Percentiles rank a stretch among this genome's conserved stretches.
Evolutionary conservation across 2,329 filamentous ascomycete species (phyloP).

Genomic region (Cladophialophora psammophila): DNA sequence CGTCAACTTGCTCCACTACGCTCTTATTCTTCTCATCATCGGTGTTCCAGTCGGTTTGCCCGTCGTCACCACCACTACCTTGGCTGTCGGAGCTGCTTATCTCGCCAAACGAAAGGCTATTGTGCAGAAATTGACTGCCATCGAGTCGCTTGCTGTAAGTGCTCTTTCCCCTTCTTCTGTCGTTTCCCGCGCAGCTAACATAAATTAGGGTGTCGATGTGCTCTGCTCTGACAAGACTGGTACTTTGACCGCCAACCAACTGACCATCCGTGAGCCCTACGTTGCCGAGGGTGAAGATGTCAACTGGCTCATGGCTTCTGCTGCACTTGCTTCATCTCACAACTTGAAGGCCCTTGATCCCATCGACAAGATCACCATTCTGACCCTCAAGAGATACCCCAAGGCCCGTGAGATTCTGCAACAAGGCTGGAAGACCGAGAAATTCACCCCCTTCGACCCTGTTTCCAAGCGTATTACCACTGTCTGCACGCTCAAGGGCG

Average conservation of each 20-base stretch:
- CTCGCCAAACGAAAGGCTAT: conserved; percentile 80
- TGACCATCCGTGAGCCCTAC: conserved; percentile 78
- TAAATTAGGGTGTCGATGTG: conserved; percentile 68
- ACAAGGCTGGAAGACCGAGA: conserved; percentile 77
- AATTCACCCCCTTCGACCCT: conserved; percentile 79
- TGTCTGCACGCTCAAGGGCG: conserved; percentile 71
- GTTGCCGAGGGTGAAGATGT: conserved; percentile 78
- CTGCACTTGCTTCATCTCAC: conserved; percentile 77
- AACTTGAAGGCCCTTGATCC: conserved; percentile 80
- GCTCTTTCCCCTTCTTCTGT: neutral
- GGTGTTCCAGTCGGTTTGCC: conserved; percentile 82
- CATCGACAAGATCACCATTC: conserved; percentile 80
- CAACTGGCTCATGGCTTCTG: conserved; percentile 86
- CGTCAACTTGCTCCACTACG: conserved; percentile 72
- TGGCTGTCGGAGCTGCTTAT: conserved; percentile 79
- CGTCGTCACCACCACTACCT: conserved; percentile 78
- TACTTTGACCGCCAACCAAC: conserved; percentile 77
- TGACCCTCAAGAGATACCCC: conserved; percentile 77
- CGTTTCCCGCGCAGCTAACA: conserved; percentile 13
- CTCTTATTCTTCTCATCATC: conserved; percentile 75
- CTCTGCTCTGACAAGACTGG: conserved; percentile 85
- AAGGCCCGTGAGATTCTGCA: conserved; percentile 78
- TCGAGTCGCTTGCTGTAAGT: conserved; percentile 72
- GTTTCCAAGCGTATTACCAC: conserved; percentile 81
- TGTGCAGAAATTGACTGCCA: conserved; percentile 79